Percentiles rank a stretch among this genome's conserved stretches.
Conservation (phyloP, 2,329 filamentous ascomycete species). For the Penicillium occitanis region DNA sequence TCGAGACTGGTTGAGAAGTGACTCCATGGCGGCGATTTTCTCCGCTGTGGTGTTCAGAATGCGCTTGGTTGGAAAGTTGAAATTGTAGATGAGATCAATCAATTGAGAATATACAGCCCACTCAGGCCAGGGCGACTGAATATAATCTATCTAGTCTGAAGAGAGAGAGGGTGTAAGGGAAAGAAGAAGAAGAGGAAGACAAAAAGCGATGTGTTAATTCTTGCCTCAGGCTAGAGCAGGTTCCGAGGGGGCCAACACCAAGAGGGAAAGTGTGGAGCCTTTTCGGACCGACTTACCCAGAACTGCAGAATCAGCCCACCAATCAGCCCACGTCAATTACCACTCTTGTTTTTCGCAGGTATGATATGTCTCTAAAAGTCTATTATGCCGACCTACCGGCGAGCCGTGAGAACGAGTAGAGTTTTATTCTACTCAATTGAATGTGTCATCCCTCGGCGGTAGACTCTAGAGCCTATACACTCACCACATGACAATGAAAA, state of each 20-base stretch:
- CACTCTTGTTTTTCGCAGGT: neutral
- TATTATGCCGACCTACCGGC: neutral
- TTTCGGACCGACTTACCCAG: slow-evolving; percentile 7
- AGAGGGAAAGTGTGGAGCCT: neutral
- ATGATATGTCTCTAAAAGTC: too few species aligned
- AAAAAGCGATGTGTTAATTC: slow-evolving; percentile 4
- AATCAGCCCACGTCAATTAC: slow-evolving; percentile 3
- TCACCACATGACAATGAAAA: neutral
- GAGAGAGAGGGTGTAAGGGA: neutral
- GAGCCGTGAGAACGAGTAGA: neutral
- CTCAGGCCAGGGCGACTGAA: neutral
- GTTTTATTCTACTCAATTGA: neutral
- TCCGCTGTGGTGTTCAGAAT: neutral
- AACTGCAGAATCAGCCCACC: neutral
- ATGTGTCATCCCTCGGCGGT: neutral
- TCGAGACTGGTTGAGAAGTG: slow-evolving; percentile 90
- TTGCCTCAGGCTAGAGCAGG: neutral
- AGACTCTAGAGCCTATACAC: neutral
- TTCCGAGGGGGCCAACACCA: neutral
- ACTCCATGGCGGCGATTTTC: slow-evolving; percentile 63
- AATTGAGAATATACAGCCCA: neutral
- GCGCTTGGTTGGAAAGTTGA: neutral
- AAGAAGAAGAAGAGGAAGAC: neutral
- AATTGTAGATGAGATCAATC: too few species aligned
- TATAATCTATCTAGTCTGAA: neutral